These are phyloP conservation scores for Yarrowia phangngaensis DNA, from an alignment of 805 yeast species.

Conservation along the genomic window DNA sequence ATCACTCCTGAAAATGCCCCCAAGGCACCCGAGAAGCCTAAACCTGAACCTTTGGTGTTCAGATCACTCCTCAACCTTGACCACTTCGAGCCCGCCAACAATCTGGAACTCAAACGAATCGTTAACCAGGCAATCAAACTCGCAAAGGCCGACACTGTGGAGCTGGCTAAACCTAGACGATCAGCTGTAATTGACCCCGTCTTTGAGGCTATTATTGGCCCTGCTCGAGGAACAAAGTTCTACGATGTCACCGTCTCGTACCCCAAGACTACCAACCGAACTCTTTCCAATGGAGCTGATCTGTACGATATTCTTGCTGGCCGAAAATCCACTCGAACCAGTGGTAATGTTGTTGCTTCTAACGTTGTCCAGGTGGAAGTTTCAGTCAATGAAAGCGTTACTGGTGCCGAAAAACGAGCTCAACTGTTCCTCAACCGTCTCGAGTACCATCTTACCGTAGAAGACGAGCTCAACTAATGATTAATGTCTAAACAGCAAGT, in stretches of 20 bases:
- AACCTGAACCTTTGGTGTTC: slow-evolving; percentile 29
- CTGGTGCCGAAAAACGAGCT: slow-evolving; percentile 47
- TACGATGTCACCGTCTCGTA: slow-evolving; percentile 42
- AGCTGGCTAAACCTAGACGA: slow-evolving; percentile 32
- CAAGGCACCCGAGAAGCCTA: slow-evolving; percentile 27
- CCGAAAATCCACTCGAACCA: slow-evolving; percentile 29
- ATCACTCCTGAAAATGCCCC: slow-evolving; percentile 31
- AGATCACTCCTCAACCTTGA: slow-evolving; percentile 28
- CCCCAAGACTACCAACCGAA: slow-evolving; percentile 32
- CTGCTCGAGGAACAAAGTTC: slow-evolving; percentile 34
- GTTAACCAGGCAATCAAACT: slow-evolving; percentile 46
- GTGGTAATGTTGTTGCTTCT: slow-evolving; percentile 31
- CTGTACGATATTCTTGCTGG: slow-evolving; percentile 38
- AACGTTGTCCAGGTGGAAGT: slow-evolving; percentile 31
- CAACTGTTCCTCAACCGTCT: slow-evolving; percentile 38
- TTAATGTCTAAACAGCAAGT: no score
- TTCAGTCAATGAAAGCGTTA: slow-evolving; percentile 39
- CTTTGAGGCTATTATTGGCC: slow-evolving; percentile 57
- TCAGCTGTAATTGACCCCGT: slow-evolving; percentile 52
- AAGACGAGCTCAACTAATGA: slow-evolving; percentile 26
- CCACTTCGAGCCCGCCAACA: slow-evolving; percentile 31
- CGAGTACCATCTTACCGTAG: slow-evolving; percentile 34
- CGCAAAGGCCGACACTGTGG: slow-evolving; percentile 41
- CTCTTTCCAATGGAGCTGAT: slow-evolving; percentile 31
- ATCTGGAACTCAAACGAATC: slow-evolving; percentile 38